Evolutionary conservation across 805 yeast species (phyloP).

Genomic region (Pichia pseudocactophila): DNA sequence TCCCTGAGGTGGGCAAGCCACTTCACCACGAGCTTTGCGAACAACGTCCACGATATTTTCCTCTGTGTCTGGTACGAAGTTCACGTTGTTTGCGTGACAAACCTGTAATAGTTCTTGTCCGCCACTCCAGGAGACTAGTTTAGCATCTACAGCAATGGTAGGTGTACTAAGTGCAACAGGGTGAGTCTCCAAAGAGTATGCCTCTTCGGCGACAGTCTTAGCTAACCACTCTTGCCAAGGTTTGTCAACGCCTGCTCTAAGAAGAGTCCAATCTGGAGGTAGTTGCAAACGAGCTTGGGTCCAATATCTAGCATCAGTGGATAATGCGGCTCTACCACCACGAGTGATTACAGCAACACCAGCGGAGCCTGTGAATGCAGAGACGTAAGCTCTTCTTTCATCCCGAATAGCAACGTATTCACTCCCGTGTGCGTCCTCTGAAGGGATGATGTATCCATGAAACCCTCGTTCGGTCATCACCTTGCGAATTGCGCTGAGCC

Average conservation of each 20-base stretch:
- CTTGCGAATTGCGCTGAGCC: too few relatives aligned
- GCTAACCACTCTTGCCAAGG: conserved; percentile 69
- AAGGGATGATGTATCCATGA: conserved; percentile 39
- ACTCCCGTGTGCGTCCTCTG: conserved; percentile 90
- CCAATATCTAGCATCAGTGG: conserved; percentile 94
- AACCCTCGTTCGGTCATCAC: too few relatives aligned
- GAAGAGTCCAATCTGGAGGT: conserved; percentile 67
- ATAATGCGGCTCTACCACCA: conserved; percentile 55
- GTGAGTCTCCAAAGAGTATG: neutral
- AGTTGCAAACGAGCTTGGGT: conserved; percentile 82
- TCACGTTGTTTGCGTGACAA: conserved; percentile 30
- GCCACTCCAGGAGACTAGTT: conserved; percentile 45
- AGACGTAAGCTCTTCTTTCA: conserved; percentile 71
- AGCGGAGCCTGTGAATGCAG: conserved; percentile 90
- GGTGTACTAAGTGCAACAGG: too few relatives aligned
- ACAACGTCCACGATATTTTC: conserved; percentile 57
- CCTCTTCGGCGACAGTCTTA: conserved; percentile 42
- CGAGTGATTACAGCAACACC: conserved; percentile 81
- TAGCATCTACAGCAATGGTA: conserved; percentile 71
- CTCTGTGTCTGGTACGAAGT: conserved; percentile 41
- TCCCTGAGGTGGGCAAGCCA: too few relatives aligned
- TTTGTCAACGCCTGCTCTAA: conserved; percentile 72
- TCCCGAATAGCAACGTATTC: conserved; percentile 82
- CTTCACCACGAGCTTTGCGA: too few relatives aligned
- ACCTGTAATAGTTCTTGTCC: conserved; percentile 33